Conservation (phyloP, 768 basidiomycete genomes). For the Kwoniella bestiolae region DNA sequence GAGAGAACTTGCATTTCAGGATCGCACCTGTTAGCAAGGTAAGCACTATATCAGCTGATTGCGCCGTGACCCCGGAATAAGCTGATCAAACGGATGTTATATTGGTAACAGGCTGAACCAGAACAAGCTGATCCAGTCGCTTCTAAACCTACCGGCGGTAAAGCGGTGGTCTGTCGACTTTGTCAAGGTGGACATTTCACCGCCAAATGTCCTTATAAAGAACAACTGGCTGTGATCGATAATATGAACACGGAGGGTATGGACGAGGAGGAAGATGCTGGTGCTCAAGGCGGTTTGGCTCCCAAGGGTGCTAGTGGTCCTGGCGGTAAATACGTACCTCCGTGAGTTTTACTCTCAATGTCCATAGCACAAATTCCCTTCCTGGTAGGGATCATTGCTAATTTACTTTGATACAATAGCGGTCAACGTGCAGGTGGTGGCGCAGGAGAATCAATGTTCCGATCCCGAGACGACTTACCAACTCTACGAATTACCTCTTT, state of each 20-base stretch:
- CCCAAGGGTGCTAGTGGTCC: slow-evolving; percentile 56
- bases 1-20: slow-evolving; percentile 70
- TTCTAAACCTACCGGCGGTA: slow-evolving; percentile 68
- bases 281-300: slow-evolving; percentile 35
- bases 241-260: slow-evolving; percentile 63
- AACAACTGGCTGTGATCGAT: slow-evolving; percentile 66
- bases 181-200: slow-evolving; percentile 99
- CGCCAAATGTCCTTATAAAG: slow-evolving; percentile 97
- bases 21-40: slow-evolving; percentile 65
- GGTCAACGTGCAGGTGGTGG: slow-evolving; percentile 73
- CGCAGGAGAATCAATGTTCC: slow-evolving; percentile 78
- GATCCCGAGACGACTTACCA: slow-evolving; percentile 84
- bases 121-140: slow-evolving; percentile 66
- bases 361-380: too few species aligned
- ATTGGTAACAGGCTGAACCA: slow-evolving; percentile 61
- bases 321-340: slow-evolving; percentile 77
- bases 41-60: slow-evolving; percentile 53
- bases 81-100: slow-evolving; percentile 1
- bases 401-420: slow-evolving; percentile 23
- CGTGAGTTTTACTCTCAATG: slow-evolving; percentile 23
- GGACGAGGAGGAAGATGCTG: slow-evolving; percentile 61
- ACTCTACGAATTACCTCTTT: slow-evolving; percentile 97
- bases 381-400: too few species aligned
- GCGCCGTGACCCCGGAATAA: not conserved
- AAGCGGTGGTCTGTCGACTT: slow-evolving; percentile 87